A percentile compares a stretch with the other conserved stretches of the same genome.
Conservation (phyloP, 75 land plant species). For the Azolla pinnata region DNA sequence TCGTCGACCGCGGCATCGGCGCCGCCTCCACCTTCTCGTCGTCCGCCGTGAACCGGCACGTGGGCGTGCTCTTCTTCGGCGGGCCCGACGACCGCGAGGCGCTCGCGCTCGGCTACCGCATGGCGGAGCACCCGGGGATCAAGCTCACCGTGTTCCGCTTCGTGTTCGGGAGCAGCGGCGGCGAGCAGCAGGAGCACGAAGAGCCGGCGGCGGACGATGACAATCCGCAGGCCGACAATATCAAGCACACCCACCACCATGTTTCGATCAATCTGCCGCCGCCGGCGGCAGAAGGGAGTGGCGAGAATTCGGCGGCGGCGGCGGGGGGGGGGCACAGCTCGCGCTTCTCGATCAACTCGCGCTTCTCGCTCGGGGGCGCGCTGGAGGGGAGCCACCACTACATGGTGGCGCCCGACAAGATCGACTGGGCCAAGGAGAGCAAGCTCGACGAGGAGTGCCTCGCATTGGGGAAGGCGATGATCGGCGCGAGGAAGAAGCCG, state of each 20-base stretch:
- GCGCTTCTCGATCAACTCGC: neutral
- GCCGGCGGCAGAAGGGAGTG: neutral
- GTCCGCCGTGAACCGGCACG: conserved; percentile 22
- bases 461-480: conserved; percentile 7
- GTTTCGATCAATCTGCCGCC: neutral
- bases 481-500: conserved; percentile 1
- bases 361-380: conserved; percentile 1
- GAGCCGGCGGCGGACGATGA: neutral
- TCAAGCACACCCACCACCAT: neutral
- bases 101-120: conserved; percentile 48
- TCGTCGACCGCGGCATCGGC: conserved; percentile 49
- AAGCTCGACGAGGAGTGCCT: conserved; percentile 10
- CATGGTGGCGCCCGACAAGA: conserved; percentile 1
- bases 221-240: neutral
- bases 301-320: neutral
- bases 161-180: neutral
- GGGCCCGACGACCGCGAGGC: conserved; percentile 71
- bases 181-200: neutral
- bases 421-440: conserved; percentile 2
- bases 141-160: conserved; percentile 40
- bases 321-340: neutral
- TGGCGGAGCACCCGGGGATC: conserved; percentile 75
- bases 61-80: conserved; percentile 61
- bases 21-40: conserved; percentile 29
- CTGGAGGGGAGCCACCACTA: neutral